Conservation (phyloP, 2,329 filamentous ascomycete genomes). For the Thermoascus crustaceus region DNA sequence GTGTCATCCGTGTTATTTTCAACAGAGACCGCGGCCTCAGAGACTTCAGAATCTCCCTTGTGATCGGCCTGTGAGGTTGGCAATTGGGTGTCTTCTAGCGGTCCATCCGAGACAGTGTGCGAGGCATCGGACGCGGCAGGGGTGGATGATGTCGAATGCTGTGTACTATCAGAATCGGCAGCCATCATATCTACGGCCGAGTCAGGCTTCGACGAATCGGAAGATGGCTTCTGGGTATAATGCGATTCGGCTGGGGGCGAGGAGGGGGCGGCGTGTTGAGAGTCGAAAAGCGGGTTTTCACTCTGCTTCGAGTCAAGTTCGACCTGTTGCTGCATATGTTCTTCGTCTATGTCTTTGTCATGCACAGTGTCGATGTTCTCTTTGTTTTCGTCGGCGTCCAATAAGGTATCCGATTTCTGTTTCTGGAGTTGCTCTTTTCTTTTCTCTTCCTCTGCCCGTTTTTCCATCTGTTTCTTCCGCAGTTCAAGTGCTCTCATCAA, state of each 20-base stretch:
- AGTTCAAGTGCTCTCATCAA: slow-evolving; percentile 92
- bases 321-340: neutral
- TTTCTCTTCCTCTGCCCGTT: slow-evolving; percentile 24
- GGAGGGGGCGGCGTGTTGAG: neutral
- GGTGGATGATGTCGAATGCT: slow-evolving; percentile 9
- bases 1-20: slow-evolving; percentile 19
- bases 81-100: no score
- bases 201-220: slow-evolving; percentile 15
- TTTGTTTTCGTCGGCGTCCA: slow-evolving; percentile 14
- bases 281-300: neutral
- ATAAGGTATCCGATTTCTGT: slow-evolving; percentile 8
- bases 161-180: slow-evolving; percentile 11
- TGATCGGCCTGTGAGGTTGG: neutral
- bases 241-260: slow-evolving; percentile 3
- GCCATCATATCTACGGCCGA: slow-evolving; percentile 15
- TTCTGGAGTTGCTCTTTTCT: slow-evolving; percentile 15
- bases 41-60: no score
- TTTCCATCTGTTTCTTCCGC: slow-evolving; percentile 66
- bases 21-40: slow-evolving; percentile 16
- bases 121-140: slow-evolving; percentile 5
- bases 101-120: slow-evolving; percentile 5
- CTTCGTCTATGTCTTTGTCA: slow-evolving; percentile 8
- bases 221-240: slow-evolving; percentile 9
- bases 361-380: slow-evolving; percentile 21
- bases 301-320: neutral